Conservation (phyloP, 331 rosid genomes). For the Malus hybrid region DNA sequence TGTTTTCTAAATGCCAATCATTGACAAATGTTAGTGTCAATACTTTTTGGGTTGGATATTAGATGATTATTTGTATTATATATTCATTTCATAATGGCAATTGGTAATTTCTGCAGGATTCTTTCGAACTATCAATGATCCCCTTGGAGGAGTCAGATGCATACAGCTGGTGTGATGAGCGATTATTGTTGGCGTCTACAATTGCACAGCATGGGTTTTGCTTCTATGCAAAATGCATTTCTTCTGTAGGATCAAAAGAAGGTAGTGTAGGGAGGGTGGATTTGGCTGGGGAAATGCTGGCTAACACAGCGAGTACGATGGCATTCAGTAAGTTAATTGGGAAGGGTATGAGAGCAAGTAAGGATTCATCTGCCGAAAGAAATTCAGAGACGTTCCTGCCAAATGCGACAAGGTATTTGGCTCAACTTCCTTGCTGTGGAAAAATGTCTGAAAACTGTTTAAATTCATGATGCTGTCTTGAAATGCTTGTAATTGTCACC, state of each 20-base stretch:
- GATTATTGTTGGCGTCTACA: slow-evolving; percentile 44
- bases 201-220: slow-evolving; percentile 75
- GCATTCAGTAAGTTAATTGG: slow-evolving; percentile 47
- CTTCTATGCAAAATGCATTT: slow-evolving; percentile 46
- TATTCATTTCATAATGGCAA: slow-evolving; percentile 9
- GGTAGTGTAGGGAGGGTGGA: slow-evolving; percentile 38
- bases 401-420: slow-evolving; percentile 30
- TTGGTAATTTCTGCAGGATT: slow-evolving; percentile 45
- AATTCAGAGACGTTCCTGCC: slow-evolving; percentile 25
- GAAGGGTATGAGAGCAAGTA: slow-evolving; percentile 23
- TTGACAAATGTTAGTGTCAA: slow-evolving; percentile 35
- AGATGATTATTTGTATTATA: slow-evolving; percentile 1
- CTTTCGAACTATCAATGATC: slow-evolving; percentile 25
- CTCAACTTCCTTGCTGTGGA: not conserved
- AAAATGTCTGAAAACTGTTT: not conserved
- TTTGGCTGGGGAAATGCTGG: slow-evolving; percentile 58
- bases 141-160: slow-evolving; percentile 38
- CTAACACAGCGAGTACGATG: slow-evolving; percentile 44
- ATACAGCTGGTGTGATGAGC: slow-evolving; percentile 36
- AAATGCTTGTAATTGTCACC: not conserved
- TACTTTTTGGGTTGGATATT: slow-evolving; percentile 7
- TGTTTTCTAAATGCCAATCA: slow-evolving; percentile 35
- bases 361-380: slow-evolving; percentile 24
- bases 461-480: not conserved
- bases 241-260: slow-evolving; percentile 40